Base-by-base conservation (phyloP, 495 filamentous ascomycete genomes). In the Penicillium robsamsonii region DNA sequence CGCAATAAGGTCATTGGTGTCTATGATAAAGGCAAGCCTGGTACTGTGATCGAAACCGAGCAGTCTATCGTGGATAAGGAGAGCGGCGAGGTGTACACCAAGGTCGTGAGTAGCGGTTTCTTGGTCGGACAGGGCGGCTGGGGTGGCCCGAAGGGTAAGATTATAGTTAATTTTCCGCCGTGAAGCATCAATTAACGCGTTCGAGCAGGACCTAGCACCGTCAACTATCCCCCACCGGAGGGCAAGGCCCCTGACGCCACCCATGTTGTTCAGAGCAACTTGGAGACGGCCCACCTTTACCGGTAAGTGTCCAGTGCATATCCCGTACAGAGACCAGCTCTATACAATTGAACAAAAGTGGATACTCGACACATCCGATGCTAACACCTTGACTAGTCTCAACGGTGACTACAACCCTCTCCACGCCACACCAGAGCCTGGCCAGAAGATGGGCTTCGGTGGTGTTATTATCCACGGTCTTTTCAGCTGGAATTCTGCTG, bases 381-480 rank as follows among this genome's bases (percentile, higher is more conserved):
- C 33, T 60, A 15, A 46, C 20, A 20, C 13, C 12, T 25, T 20
- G 35, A 12, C 22, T 43, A 73, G 86, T 44, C 80, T 96, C 33
- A 94, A 96, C 59, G 91, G 90, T 62, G 91, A 95, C 71, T 96
- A 95, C 70, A 95, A 95, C 75, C 91, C 91, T 24, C 84, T 96
- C 44, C 91, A 96, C 66, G 89, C 90, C 8, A 87, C 85, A 27
- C 91, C 90, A 12, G 88, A 87, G 70, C 89, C 92, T 0, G 90
- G 91, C 42, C 73, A 80, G 70, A 88, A 90, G 75, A 93, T 96
- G 89, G 90, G 91, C 25, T 96, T 95, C 65, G 89, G 89, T 4
- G 91, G 91, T 40, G 81, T 83, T 55, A 96, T 95, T 66, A 91
- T 95, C 68, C 91, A 96, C 72, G 91, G 91, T 27, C 75, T 96